A percentile compares a stretch with the other conserved stretches of the same genome.
Evolutionary conservation across 2,329 filamentous ascomycete species (phyloP).

Genomic region (Stachybotrys chartarum): DNA sequence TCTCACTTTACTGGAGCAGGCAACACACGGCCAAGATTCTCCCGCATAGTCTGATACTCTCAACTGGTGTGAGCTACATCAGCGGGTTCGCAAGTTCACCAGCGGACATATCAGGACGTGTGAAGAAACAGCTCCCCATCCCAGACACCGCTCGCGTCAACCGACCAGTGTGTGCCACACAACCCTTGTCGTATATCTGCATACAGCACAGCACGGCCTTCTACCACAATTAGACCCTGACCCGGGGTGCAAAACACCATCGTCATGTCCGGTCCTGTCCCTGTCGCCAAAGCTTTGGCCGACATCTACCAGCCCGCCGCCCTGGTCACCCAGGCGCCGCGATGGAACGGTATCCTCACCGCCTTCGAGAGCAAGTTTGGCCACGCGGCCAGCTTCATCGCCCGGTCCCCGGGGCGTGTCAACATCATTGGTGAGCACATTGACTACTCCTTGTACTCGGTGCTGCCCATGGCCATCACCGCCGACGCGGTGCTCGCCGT

Average conservation of each 20-base stretch:
- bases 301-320: slow-evolving; percentile 80
- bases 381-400: slow-evolving; percentile 68
- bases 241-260: background rate
- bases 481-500: slow-evolving; percentile 88
- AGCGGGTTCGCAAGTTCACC: too few species aligned
- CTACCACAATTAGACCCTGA: background rate
- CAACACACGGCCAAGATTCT: too few species aligned
- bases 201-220: too few species aligned
- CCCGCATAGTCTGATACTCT: too few species aligned
- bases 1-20: too few species aligned
- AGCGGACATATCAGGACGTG: too few species aligned
- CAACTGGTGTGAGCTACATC: too few species aligned
- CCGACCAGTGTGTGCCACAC: too few species aligned
- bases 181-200: too few species aligned
- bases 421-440: slow-evolving; percentile 99
- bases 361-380: slow-evolving; percentile 67
- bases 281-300: slow-evolving; percentile 64
- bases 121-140: too few species aligned
- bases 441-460: slow-evolving; percentile 95
- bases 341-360: slow-evolving; percentile 69
- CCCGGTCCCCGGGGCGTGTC: slow-evolving; percentile 86
- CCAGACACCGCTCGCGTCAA: too few species aligned
- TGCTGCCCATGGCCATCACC: slow-evolving; percentile 90
- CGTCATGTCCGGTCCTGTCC: slow-evolving; percentile 54
- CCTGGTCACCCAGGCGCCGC: slow-evolving; percentile 55